A percentile compares a stretch with the other conserved stretches of the same genome.
These are phyloP conservation scores for Tuber aestivum DNA, from an alignment of 495 filamentous ascomycete species.

Conservation along the genomic window DNA sequence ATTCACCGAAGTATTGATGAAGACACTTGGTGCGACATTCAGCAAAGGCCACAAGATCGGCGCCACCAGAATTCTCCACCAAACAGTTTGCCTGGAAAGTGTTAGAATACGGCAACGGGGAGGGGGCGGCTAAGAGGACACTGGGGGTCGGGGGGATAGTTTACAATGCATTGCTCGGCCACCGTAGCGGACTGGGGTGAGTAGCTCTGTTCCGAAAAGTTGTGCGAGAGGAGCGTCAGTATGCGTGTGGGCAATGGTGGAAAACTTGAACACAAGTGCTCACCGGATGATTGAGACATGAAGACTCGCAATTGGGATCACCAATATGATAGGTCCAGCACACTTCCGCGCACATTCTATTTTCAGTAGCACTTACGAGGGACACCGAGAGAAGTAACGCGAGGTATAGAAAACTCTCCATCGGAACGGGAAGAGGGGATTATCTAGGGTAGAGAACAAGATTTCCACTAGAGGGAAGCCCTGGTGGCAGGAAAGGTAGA, in stretches of 20 bases:
- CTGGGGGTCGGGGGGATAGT: not conserved
- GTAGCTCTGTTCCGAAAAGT: not conserved
- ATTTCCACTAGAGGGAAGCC: not conserved
- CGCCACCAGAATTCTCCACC: not conserved
- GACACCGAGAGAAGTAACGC: conserved; percentile 2
- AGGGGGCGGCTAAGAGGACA: not conserved
- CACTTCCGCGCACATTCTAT: conserved; percentile 21
- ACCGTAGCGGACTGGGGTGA: not conserved
- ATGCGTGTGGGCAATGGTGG: not conserved
- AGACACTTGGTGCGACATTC: conserved; percentile 22
- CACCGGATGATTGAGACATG: not conserved
- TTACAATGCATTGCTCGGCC: not conserved
- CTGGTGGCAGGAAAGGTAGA: not conserved
- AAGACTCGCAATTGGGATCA: conserved; percentile 17
- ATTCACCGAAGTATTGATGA: conserved; percentile 16
- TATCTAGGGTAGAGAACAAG: not conserved
- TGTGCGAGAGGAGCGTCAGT: not conserved
- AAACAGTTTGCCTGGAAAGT: not conserved
- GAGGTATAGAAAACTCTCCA: conserved; percentile 9
- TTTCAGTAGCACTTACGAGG: conserved; percentile 20
- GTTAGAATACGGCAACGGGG: not conserved
- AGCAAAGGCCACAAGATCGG: conserved; percentile 22
- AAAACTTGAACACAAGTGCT: not conserved
- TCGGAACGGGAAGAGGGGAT: not conserved
- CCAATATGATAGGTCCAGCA: conserved; percentile 26